Percentiles rank a stretch among this genome's conserved stretches.
phyloP scores from a whole-genome alignment of 768 basidiomycete genomes.

The Tylopilus cervinicoccineus region DNA sequence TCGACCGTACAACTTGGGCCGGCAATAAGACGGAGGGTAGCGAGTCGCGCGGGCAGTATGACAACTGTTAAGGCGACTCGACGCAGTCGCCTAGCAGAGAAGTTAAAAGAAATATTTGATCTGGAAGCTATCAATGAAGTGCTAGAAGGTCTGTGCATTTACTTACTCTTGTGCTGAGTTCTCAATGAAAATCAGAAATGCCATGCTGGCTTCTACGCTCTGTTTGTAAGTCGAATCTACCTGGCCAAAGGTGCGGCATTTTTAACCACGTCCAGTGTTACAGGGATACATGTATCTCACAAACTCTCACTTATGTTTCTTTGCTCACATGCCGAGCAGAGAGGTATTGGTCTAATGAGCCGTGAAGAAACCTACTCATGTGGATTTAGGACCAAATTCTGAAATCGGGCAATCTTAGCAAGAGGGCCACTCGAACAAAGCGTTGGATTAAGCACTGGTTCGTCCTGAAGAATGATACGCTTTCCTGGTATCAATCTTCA shows the following conservation, averaged over 20 bases:
- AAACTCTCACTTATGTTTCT: conserved; percentile 92
- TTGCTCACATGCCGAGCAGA: conserved; percentile 86
- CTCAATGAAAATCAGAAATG: conserved; percentile 56
- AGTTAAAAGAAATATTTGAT: conserved; percentile 85
- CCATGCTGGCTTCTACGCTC: conserved; percentile 92
- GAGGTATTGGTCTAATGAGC: conserved; percentile 51
- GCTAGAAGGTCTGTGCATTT: conserved; percentile 55
- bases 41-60: conserved; percentile 57
- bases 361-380: conserved; percentile 7
- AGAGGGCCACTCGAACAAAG: conserved; percentile 85
- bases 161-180: background rate
- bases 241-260: background rate
- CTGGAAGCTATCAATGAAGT: conserved; percentile 81
- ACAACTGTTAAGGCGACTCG: conserved; percentile 68
- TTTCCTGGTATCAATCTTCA: conserved; percentile 96
- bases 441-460: conserved; percentile 97
- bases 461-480: conserved; percentile 88
- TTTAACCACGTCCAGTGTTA: conserved; percentile 51
- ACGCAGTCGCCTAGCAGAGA: conserved; percentile 75
- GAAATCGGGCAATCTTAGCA: conserved; percentile 87
- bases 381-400: conserved; percentile 75
- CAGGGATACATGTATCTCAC: conserved; percentile 99
- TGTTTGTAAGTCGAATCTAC: conserved; percentile 58
- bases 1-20: conserved; percentile 16
- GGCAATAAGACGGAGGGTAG: conserved; percentile 20